Percentiles rank a stretch among this genome's conserved stretches.
These are phyloP conservation scores for Lunularia cruciata DNA, from an alignment of 225 moss, liverwort and hornwort species.

Conservation along the genomic window DNA sequence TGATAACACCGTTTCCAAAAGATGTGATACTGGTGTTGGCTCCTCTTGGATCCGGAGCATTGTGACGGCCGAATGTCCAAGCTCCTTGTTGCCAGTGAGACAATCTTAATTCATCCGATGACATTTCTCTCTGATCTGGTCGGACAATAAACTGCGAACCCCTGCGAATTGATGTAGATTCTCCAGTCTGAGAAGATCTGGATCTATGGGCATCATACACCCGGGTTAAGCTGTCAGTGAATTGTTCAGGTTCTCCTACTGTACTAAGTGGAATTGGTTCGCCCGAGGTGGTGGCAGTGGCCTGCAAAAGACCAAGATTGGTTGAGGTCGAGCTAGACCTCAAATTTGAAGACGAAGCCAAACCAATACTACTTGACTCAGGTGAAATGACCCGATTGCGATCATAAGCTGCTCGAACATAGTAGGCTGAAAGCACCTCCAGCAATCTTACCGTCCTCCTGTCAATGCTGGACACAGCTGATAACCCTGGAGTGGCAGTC, in stretches of 20 bases:
- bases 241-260: not conserved
- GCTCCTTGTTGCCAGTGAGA: not conserved
- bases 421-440: constrained; percentile 16
- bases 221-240: not conserved
- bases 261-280: no score
- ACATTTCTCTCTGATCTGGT: not conserved
- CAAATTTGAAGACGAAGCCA: not conserved
- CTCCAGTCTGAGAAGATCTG: not conserved
- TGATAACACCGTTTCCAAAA: no score
- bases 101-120: constrained; percentile 4
- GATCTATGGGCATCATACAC: not conserved
- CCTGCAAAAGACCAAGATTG: not conserved
- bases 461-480: not conserved
- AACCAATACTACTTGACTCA: not conserved
- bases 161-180: not conserved
- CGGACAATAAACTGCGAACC: constrained; percentile 8
- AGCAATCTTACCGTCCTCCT: constrained; percentile 10
- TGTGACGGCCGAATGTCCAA: not conserved
- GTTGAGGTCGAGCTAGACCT: not conserved
- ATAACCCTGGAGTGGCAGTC: not conserved
- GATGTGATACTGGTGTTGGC: no score
- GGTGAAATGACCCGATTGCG: not conserved
- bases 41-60: not conserved
- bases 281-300: not conserved
- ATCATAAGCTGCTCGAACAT: constrained; percentile 19